Percentiles rank a stretch among this genome's conserved stretches.
Evolutionary conservation across 176 grass and related monocot genomes (phyloP).

Genomic region (Canna indica): DNA sequence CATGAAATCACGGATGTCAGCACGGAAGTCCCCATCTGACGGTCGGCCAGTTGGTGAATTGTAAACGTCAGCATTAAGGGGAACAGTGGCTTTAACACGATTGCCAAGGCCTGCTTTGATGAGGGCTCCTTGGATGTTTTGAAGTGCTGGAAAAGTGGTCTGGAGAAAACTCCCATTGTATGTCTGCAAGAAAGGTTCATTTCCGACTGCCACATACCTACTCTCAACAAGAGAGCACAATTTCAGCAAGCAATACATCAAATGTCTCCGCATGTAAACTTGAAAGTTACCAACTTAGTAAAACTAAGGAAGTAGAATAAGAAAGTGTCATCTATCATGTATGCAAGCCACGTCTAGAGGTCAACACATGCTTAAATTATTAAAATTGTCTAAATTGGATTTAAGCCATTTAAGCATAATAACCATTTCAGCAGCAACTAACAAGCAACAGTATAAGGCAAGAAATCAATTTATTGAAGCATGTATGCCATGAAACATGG

Average conservation of each 20-base stretch:
- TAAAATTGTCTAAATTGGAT: too few relatives aligned
- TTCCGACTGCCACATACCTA: slow-evolving; percentile 94
- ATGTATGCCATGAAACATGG: too few relatives aligned
- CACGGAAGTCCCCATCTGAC: slow-evolving; percentile 86
- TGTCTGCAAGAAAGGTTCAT: slow-evolving; percentile 91
- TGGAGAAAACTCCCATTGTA: slow-evolving; percentile 98
- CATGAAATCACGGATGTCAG: slow-evolving; percentile 83
- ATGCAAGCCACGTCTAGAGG: too few relatives aligned
- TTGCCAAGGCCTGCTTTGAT: slow-evolving; percentile 64
- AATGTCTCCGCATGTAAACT: too few relatives aligned
- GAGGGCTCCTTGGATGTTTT: slow-evolving; percentile 74
- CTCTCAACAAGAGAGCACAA: slow-evolving; percentile 7
- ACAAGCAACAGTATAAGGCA: too few relatives aligned
- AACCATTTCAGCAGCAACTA: too few relatives aligned
- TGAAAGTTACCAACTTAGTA: too few relatives aligned
- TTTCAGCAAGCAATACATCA: neutral
- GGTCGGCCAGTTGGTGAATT: slow-evolving; percentile 40
- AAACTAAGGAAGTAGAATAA: too few relatives aligned
- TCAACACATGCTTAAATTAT: too few relatives aligned
- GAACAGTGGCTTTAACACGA: slow-evolving; percentile 70
- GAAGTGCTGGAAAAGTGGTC: slow-evolving; percentile 79
- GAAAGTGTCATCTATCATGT: too few relatives aligned
- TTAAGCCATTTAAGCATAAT: too few relatives aligned
- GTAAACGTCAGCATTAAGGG: slow-evolving; percentile 88
- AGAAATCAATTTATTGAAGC: too few relatives aligned